Evolutionary conservation across 805 yeast genomes (phyloP), one percentile per base, ranked within the genome.

Genomic region (Candida caryicola): DNA sequence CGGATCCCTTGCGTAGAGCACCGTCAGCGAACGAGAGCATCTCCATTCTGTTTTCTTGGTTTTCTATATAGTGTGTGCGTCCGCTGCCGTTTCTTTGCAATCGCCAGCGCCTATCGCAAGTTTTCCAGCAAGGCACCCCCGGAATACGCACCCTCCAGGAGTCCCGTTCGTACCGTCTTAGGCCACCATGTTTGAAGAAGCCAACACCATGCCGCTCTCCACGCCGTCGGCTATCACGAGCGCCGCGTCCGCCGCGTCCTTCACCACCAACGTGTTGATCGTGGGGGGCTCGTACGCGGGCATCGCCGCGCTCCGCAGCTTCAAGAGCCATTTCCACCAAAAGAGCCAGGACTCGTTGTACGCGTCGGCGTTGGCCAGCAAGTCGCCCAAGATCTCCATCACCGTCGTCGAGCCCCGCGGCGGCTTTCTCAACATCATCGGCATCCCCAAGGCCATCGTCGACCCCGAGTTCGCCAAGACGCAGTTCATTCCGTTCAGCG

Each of bases 211-310:
- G 31, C 36, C 36, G 8, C 36, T 34, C 17, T 34, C 36, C 6
- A 18, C 18, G 9, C 30, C 36, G 5, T 12, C 28, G 5, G 28
- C 25, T 4, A 25, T 23, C 17, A 29, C 23, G 8, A 17, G n/a
- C 10, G 9, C 31, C 9, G 21, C 9, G 3, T 14, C 21, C 17
- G 38, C 38, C 3, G 14, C 31, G 3, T 26, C 46, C 10, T 53
- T 64, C 37, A 51, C 56, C 26, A 60, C 71, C 17, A 62, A 66
- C 40, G 54, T 68, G 4, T 52, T 67, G 27, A 54, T 67, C 5
- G 59, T 66, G n/a, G 73, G 73, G 2, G 73, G 73, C 2, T 59
- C 71, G 1, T 68, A 62, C 43, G 59, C 66, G n/a, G 73, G 73
- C 2, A 50, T 67, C 17, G 52, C 70, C 12, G 62, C 71, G 1